phyloP scores from a whole-genome alignment of 2,329 filamentous ascomycete species.

The Xylariaceae sp. region DNA sequence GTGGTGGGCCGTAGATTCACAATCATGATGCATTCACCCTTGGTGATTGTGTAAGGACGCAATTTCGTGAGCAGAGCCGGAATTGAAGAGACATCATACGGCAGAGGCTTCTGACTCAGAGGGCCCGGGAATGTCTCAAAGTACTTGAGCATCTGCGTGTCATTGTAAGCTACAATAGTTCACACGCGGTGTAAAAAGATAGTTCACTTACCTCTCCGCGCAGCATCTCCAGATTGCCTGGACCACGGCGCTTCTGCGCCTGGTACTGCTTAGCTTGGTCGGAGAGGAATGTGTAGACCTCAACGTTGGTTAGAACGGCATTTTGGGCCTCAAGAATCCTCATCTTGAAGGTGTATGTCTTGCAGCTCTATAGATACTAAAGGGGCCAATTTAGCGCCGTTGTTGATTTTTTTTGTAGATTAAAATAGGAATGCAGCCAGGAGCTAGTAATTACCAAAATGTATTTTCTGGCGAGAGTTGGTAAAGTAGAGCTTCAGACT shows the following conservation, averaged over 20 bases:
- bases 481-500: no score
- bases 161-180: background rate
- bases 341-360: conserved; percentile 48
- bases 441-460: no score
- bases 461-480: no score
- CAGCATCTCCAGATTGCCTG: conserved; percentile 64
- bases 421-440: background rate
- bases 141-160: conserved; percentile 63
- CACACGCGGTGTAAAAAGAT: background rate
- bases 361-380: no score
- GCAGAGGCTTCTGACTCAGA: conserved; percentile 59
- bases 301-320: conserved; percentile 73
- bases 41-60: conserved; percentile 64
- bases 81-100: conserved; percentile 61
- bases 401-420: background rate
- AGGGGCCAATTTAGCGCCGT: background rate
- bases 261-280: conserved; percentile 61
- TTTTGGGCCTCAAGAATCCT: conserved; percentile 76
- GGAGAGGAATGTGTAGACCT: conserved; percentile 70
- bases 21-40: conserved; percentile 72
- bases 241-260: conserved; percentile 56
- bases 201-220: conserved; percentile 64
- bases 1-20: conserved; percentile 68
- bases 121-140: conserved; percentile 61
- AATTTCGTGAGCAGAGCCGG: conserved; percentile 60